Evolutionary conservation across 1,139 yeast species (phyloP).

Genomic region (Geotrichum australiense): DNA sequence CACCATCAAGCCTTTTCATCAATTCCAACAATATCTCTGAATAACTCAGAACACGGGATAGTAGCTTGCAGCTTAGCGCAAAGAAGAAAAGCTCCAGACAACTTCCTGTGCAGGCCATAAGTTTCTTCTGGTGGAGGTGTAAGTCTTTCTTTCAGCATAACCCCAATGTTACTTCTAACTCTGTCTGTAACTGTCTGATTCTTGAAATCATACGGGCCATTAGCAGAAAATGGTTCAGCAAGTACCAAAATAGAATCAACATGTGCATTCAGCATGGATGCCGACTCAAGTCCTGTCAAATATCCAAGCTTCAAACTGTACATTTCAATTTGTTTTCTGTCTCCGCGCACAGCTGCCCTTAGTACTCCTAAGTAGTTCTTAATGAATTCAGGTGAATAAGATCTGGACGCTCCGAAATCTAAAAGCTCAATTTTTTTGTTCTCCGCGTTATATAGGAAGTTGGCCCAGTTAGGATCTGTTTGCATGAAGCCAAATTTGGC

Average conservation of each 20-base stretch:
- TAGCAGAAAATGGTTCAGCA: conserved; percentile 80
- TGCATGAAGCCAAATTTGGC: conserved; percentile 88
- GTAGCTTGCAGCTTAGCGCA: conserved; percentile 81
- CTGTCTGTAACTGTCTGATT: conserved; percentile 90
- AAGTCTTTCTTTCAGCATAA: conserved; percentile 85
- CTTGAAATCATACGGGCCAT: conserved; percentile 52
- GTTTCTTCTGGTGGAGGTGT: conserved; percentile 99
- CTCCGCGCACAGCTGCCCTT: conserved; percentile 68
- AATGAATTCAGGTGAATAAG: conserved; percentile 62
- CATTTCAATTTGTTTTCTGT: conserved; percentile 55
- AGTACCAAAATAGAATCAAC: conserved; percentile 82
- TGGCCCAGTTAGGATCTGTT: conserved; percentile 99
- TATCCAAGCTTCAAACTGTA: conserved; percentile 76
- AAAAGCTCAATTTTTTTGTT: conserved; percentile 69
- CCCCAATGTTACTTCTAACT: conserved; percentile 73
- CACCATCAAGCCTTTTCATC: conserved; percentile 1
- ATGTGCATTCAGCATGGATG: conserved; percentile 85
- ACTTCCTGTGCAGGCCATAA: conserved; percentile 85
- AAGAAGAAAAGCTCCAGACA: conserved; percentile 86
- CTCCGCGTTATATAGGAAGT: conserved; percentile 69
- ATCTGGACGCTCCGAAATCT: conserved; percentile 95
- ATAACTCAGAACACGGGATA: conserved; percentile 75
- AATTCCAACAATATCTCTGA: conserved; percentile 63
- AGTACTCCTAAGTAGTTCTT: conserved; percentile 62
- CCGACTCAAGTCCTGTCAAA: conserved; percentile 83